Percentiles rank a stretch among this genome's conserved stretches.
These are phyloP conservation scores for Camillea tinctor DNA, from an alignment of 2,329 filamentous ascomycete genomes.

Conservation along the genomic window DNA sequence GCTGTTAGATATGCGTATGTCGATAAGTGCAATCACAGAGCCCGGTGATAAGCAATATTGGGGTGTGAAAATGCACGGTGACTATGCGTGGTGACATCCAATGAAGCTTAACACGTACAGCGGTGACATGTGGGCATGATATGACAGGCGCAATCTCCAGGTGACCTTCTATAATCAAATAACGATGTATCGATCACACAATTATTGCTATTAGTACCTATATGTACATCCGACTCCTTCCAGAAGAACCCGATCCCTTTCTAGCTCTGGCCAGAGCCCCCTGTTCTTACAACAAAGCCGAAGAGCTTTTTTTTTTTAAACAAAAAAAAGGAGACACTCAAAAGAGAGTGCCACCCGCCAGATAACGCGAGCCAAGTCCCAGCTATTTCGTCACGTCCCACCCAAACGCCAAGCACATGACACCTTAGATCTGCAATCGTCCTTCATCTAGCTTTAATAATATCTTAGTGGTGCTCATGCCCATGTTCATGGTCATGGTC, in stretches of 20 bases:
- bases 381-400: not conserved
- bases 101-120: no score
- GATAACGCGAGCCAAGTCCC: not conserved
- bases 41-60: no score
- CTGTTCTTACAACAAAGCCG: not conserved
- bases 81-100: no score
- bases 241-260: not conserved
- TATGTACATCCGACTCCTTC: not conserved
- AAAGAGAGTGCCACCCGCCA: not conserved
- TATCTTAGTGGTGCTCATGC: conserved; percentile 15
- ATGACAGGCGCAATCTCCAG: no score
- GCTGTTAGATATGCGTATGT: no score
- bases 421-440: not conserved
- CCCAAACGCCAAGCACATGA: not conserved
- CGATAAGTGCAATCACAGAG: no score
- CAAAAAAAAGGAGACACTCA: not conserved
- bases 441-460: not conserved
- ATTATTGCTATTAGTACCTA: not conserved
- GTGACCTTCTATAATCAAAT: no score
- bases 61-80: no score
- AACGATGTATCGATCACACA: not conserved
- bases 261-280: not conserved
- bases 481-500: conserved; percentile 33
- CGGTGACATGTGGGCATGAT: no score
- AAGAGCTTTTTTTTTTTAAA: not conserved